These are phyloP conservation scores for Microstegium vimineum DNA, from an alignment of 176 grass and related monocot genomes.

Conservation along the genomic window DNA sequence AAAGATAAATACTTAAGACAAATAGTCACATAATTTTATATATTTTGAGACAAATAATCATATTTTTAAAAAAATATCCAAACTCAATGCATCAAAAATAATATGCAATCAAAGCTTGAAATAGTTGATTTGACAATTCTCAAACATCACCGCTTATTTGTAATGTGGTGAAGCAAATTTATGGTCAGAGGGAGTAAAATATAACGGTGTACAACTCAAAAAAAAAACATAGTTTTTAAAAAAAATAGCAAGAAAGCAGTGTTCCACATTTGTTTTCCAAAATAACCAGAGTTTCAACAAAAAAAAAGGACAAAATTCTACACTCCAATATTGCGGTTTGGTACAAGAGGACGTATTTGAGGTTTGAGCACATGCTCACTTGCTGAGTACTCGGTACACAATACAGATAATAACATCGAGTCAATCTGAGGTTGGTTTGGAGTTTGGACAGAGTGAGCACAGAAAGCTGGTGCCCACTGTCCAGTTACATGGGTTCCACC, in stretches of 20 bases:
- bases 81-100: neutral
- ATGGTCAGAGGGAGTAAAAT: neutral
- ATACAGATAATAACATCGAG: neutral
- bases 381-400: neutral
- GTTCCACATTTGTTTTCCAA: neutral
- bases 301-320: neutral
- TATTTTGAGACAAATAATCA: too few relatives aligned
- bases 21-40: too few relatives aligned
- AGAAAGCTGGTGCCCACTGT: neutral
- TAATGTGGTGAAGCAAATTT: too few relatives aligned
- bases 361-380: neutral
- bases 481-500: neutral
- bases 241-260: neutral
- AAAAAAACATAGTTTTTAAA: too few relatives aligned
- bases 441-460: slow-evolving; percentile 4
- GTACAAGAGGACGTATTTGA: neutral
- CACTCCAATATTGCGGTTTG: neutral
- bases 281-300: neutral
- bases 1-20: too few relatives aligned
- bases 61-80: neutral
- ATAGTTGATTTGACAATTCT: neutral
- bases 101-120: neutral
- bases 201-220: neutral
- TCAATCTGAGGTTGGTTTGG: neutral
- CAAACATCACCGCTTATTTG: neutral